phyloP scores from a whole-genome alignment of 345 rosid species.

The Gossypium turneri region DNA sequence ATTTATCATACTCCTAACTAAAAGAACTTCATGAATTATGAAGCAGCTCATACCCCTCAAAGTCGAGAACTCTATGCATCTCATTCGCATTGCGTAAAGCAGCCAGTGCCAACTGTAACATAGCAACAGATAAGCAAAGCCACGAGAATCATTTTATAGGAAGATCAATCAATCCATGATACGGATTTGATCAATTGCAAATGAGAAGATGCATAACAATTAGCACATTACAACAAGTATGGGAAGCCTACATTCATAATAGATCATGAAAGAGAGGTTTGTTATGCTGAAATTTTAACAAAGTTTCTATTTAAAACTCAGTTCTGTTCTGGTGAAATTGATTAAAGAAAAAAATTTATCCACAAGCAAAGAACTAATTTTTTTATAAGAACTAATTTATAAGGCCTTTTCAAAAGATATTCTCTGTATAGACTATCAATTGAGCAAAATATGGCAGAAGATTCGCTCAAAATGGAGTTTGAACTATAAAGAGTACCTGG shows the following conservation, averaged over 20 bases:
- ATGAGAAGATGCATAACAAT: background rate
- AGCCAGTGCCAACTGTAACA: constrained; percentile 79
- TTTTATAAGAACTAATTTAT: background rate
- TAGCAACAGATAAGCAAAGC: constrained; percentile 14
- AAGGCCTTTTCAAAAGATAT: background rate
- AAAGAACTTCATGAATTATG: constrained; percentile 11
- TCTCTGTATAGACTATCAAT: constrained; percentile 5
- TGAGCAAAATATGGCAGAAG: background rate
- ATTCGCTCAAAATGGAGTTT: background rate
- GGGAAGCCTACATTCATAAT: background rate
- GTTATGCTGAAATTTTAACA: background rate
- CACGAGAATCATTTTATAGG: constrained; percentile 2
- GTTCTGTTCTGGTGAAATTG: background rate
- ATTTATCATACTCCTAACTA: background rate
- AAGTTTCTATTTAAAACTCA: background rate
- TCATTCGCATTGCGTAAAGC: constrained; percentile 67
- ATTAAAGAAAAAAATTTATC: background rate
- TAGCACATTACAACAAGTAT: background rate
- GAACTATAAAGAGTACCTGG: constrained; percentile 46
- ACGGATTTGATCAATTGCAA: background rate
- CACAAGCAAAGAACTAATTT: background rate
- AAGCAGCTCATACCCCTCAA: constrained; percentile 54
- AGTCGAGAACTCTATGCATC: constrained; percentile 53
- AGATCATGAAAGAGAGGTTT: background rate
- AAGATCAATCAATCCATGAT: background rate